Base-by-base conservation (phyloP, 2,329 filamentous ascomycete species). In the Paraphoma chrysanthemicola region DNA sequence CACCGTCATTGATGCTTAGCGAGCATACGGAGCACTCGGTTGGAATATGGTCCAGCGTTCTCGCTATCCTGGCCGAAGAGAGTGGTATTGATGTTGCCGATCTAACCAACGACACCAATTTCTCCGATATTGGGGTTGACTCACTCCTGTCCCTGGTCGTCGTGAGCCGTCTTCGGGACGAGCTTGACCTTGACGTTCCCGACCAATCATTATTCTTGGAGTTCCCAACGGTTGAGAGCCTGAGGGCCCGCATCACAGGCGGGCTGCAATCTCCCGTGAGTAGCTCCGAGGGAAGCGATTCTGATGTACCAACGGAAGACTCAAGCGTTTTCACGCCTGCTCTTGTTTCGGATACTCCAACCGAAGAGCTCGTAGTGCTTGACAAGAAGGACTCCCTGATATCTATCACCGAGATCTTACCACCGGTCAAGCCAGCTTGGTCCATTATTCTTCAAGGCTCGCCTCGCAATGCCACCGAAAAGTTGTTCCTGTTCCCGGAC, bases 401-500 rank as follows among this genome's bases (percentile, higher is more conserved):
- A 18, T 4, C 6, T 23, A 14, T 30, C 17, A 17, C 39, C 17
- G 18, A 29, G 41, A 14, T 23, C 12, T 6, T 17, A 18, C 23
- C 23, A 5, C 23, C 23, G 23, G 23, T 23, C 38, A 31, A 33
- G 51, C 50, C 12, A 33, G 17, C 14, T 79, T 78, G 2, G 63
- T 80, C 18, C 59, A 23, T 23, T 23, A 23, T 80, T 8, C 69
- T 80, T 12, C 75, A 86, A 81, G 77, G 85, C 76, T 61, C 78
- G 70, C 12, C 79, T 36, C 79, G 63, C 17, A 41, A 28, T 23
- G 53, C 54, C 10, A 38, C 43, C 7, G 59, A 64, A 30, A 57
- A 55, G 14, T 67, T 82, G 1, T 82, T 78, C 57, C 67, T 83
- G 42, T 75, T 84, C 51, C 82, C 82, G 5, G 82, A 84, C 60